These are phyloP conservation scores for Umbelopsis isabellina DNA, from an alignment of 192 early-diverging fungal genomes.

Conservation along the genomic window DNA sequence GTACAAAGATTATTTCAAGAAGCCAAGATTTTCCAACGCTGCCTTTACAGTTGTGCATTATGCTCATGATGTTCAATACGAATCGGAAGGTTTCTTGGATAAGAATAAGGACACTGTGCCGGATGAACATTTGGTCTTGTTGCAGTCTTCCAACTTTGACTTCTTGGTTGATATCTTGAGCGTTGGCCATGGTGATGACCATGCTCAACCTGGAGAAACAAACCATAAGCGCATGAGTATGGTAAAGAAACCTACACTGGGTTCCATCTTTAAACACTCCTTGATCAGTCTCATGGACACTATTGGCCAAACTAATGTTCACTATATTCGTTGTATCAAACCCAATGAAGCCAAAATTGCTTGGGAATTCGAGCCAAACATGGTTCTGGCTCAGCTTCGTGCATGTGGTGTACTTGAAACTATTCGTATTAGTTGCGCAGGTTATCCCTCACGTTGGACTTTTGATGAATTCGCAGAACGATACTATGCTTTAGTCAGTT, in stretches of 20 bases:
- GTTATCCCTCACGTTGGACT: constrained; percentile 89
- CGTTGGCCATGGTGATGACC: constrained; percentile 52
- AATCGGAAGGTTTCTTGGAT: constrained; percentile 93
- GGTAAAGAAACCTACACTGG: constrained; percentile 87
- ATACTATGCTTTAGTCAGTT: constrained; percentile 64
- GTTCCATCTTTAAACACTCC: constrained; percentile 95
- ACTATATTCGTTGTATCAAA: constrained; percentile 99
- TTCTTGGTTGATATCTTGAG: constrained; percentile 84
- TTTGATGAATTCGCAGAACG: constrained; percentile 94
- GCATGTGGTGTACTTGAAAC: constrained; percentile 99
- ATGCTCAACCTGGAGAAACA: constrained; percentile 32
- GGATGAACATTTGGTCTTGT: constrained; percentile 82
- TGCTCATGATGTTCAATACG: constrained; percentile 92
- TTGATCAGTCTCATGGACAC: constrained; percentile 95
- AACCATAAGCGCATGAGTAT: constrained; percentile 53
- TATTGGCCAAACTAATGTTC: constrained; percentile 88
- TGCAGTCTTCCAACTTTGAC: constrained; percentile 76
- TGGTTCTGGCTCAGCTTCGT: constrained; percentile 92
- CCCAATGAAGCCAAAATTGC: constrained; percentile 94
- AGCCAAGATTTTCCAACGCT: constrained; percentile 86
- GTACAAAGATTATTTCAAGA: constrained; percentile 80
- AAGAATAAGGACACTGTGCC: constrained; percentile 99
- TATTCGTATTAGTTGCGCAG: constrained; percentile 97
- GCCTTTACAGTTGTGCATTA: constrained; percentile 96
- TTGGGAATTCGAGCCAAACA: constrained; percentile 92